Conservation (phyloP, 345 rosid genomes). For the Salix caprea region DNA sequence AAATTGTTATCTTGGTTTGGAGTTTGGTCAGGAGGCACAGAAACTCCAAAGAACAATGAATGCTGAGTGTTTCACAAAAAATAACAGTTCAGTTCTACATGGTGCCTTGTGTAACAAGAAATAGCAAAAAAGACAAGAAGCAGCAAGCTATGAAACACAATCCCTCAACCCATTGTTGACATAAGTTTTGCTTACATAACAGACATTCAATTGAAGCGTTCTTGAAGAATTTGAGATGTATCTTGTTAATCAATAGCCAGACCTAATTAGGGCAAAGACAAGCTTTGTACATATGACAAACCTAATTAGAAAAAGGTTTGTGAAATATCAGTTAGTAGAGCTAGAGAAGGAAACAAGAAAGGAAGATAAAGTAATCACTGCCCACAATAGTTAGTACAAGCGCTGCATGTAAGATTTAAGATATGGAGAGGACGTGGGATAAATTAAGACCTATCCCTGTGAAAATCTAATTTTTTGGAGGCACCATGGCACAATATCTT, state of each 20-base stretch:
- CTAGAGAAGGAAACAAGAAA: too few species aligned
- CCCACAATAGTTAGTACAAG: too few species aligned
- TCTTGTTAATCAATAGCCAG: background rate
- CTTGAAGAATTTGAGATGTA: background rate
- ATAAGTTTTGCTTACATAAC: background rate
- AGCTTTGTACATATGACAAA: too few species aligned
- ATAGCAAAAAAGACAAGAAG: background rate
- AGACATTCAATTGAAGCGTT: background rate
- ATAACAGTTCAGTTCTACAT: background rate
- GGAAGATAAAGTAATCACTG: too few species aligned
- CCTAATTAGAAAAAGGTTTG: too few species aligned
- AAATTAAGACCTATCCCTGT: background rate
- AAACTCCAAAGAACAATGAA: background rate
- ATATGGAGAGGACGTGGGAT: background rate
- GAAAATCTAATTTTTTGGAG: background rate
- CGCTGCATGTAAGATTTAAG: too few species aligned
- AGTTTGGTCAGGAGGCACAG: too few species aligned
- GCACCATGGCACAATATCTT: too few species aligned
- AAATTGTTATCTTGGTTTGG: too few species aligned
- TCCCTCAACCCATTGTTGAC: background rate
- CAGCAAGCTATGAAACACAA: background rate
- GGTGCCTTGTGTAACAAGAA: background rate
- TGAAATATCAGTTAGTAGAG: too few species aligned
- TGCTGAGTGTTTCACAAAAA: background rate
- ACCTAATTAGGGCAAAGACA: background rate